Conservation (phyloP, 139 green algal genomes). For the Yamagishiella unicocca region DNA sequence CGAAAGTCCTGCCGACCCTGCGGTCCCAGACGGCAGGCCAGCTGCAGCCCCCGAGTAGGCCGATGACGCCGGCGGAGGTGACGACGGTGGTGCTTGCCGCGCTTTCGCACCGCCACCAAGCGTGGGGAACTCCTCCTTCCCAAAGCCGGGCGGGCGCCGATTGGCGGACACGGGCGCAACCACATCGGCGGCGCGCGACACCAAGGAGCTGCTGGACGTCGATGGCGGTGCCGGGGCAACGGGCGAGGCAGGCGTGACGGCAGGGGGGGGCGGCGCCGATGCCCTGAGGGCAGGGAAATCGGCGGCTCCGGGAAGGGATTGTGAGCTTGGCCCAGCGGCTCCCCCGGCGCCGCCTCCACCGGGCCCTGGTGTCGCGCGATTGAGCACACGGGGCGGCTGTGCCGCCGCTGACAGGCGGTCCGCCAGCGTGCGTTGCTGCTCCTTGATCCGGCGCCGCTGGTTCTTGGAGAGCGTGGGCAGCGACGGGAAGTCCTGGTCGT, state of each 20-base stretch:
- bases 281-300: slow-evolving; percentile 25
- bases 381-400: slow-evolving; percentile 52
- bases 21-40: background rate
- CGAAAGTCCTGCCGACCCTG: background rate
- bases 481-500: slow-evolving; percentile 78
- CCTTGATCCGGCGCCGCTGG: slow-evolving; percentile 39
- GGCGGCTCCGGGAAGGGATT: background rate
- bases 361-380: slow-evolving; percentile 9
- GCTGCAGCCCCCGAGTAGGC: slow-evolving; percentile 5
- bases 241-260: background rate
- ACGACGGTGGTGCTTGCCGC: background rate
- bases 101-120: slow-evolving; percentile 24
- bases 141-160: background rate
- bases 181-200: background rate
- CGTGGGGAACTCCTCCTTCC: slow-evolving; percentile 57
- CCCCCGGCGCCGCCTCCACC: background rate
- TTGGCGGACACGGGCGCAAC: background rate
- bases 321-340: background rate
- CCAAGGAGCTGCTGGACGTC: background rate
- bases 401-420: slow-evolving; percentile 50
- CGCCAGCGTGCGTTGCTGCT: slow-evolving; percentile 51
- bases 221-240: background rate
- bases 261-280: no score
- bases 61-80: background rate
- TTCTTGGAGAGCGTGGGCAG: slow-evolving; percentile 64